Evolutionary conservation across 2,329 filamentous ascomycete species (phyloP), one percentile per base, ranked within the genome.

Genomic region (Penicillium occitanis): DNA sequence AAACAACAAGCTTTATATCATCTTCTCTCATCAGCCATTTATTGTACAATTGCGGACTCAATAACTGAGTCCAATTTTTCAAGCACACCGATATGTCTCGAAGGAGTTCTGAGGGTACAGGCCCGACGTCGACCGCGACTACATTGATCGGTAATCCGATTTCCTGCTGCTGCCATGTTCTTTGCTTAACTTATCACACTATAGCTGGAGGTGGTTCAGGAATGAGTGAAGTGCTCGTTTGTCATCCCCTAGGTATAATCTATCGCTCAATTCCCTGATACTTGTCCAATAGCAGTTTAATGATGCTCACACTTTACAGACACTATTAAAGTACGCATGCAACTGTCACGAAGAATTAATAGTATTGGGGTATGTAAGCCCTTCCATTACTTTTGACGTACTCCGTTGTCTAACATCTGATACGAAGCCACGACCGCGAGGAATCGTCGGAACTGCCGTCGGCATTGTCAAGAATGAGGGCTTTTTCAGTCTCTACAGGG

Each of bases 241-340:
- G 95, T 80, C 95, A 99, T 84, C 95, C 95, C 68, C 86, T 98
- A 66, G 91, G 91, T 93, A 85, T 73, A 84, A 71, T 64, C 66
- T 66, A 76, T 22, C 7, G n/a, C 67, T 71, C 70, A 67, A 64
- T 71, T 1, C 44, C 8, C 10, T 42, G 33, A 30, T 63, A 30
- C 17, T 55, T 28, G 11, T 28, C 33, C 22, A 50, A 25, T 13
- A 35, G n/a, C 11, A 17, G 22, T 30, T 50, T 48, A 1, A n/a
- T 4, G 14, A 62, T 7, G 46, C 46, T 50, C 11, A 8, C 2
- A 53, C 6, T 17, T 28, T 30, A 6, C 42, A 91, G 92, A 97
- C 80, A 97, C 93, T 66, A 96, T 98, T 84, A 97, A 99, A 86
- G 95, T 99, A 68, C 93, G 95, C 72, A 99, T 99, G 95, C 95